Base-by-base conservation (phyloP, 2,329 filamentous ascomycete genomes). In the Colletotrichum sp. region DNA sequence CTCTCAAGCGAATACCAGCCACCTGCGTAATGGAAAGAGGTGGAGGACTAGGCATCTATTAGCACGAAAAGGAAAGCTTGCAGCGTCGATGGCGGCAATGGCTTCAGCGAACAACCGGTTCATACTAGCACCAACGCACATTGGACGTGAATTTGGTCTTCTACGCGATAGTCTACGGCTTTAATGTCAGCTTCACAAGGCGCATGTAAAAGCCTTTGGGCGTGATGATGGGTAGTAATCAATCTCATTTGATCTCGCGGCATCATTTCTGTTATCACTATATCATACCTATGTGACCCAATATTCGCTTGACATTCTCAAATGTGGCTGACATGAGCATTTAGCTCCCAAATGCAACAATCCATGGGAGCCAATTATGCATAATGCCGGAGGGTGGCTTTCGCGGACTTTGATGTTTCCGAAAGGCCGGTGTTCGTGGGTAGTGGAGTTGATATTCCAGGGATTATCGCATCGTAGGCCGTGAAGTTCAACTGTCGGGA, bases 391-490 rank as follows among this genome's bases (percentile, higher is more conserved):
- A 49, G 44, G 4, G 44, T 49, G 44, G n/a, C 44, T 49, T 49
- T 49, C n/a, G n/a, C 44, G 44, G 44, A 49, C 44, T 49, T 49
- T 49, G n/a, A 21, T 49, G 10, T 21, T 21, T 21, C 44, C 44
- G 44, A 52, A 52, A 52, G 44, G 10, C 44, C 44, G 44, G 2
- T 52, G 3, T 52, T 52, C n/a, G n/a, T 21, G n/a, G 44, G 8
- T 52, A 52, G 44, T 52, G 44, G 44, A 52, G 44, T 52, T 52
- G 44, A 52, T 52, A 21, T 8, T 52, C n/a, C 44, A 52, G 44
- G 44, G 44, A 52, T 52, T 52, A 52, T 13, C 44, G 44, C 44
- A 52, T 52, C n/a, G n/a, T 13, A 52, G 44, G 18, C n/a, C 44
- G 12, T 52, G 44, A 52, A 52, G 44, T 52, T 52, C n/a, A 52